A percentile compares a stretch with the other conserved stretches of the same genome.
phyloP scores from a whole-genome alignment of 1,284 basidiomycete species.

The Singerocomus inundabilis region DNA sequence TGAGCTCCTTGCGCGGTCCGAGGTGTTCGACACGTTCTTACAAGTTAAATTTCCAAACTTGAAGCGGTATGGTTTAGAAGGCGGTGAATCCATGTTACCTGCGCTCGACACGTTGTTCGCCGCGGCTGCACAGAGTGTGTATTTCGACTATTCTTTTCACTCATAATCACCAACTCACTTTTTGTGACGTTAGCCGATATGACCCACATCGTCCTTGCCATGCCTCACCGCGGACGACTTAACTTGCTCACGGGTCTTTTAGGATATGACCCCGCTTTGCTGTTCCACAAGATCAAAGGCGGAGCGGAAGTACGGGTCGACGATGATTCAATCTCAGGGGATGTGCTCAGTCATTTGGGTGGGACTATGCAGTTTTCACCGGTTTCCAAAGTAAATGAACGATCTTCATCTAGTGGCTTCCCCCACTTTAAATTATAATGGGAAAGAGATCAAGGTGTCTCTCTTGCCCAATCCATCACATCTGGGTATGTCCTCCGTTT shows the following conservation, averaged over 20 bases:
- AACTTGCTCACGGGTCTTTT: conserved; percentile 83
- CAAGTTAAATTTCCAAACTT: conserved; percentile 82
- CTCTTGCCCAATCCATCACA: conserved; percentile 88
- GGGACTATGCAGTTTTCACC: conserved; percentile 18
- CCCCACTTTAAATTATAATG: conserved; percentile 54
- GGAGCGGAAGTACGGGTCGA: conserved; percentile 65
- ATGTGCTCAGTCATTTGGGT: conserved; percentile 85
- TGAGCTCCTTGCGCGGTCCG: conserved; percentile 67
- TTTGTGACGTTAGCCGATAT: conserved; percentile 51
- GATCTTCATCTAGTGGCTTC: conserved; percentile 48
- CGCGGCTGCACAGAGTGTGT: conserved; percentile 58
- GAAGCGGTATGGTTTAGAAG: conserved; percentile 84
- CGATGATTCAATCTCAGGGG: conserved; percentile 70
- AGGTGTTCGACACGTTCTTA: conserved; percentile 80
- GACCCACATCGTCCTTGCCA: conserved; percentile 70
- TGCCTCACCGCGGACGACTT: conserved; percentile 86
- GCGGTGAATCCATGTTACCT: conserved; percentile 88
- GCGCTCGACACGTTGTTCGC: conserved; percentile 77
- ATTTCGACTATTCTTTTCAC: neutral
- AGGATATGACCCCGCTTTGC: conserved; percentile 57
- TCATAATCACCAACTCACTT: neutral
- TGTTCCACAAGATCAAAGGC: conserved; percentile 87
- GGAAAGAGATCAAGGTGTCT: conserved; percentile 63
- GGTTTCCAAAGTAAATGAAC: neutral
- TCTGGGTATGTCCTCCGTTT: conserved; percentile 49